Evolutionary conservation across 2,329 filamentous ascomycete species (phyloP), one percentile per base, ranked within the genome.

Genomic region (Colletotrichum tropicale): DNA sequence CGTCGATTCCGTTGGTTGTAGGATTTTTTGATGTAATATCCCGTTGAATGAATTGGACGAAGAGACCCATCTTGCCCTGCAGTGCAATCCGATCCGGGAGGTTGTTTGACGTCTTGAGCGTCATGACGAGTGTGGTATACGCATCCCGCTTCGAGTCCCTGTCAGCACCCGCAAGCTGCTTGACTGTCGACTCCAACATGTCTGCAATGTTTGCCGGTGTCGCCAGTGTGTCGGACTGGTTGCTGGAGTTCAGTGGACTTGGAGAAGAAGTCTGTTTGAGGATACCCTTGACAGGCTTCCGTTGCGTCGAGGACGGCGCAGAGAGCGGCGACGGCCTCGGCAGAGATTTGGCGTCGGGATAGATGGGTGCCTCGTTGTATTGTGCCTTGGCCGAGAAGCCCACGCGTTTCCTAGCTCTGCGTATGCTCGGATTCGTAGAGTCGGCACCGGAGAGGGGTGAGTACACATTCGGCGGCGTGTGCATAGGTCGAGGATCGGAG

Each of bases 161-260:
- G 78, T 96, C 94, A 34, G 92, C 88, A 26, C 94, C 93, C 48
- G 94, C 94, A 64, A 99, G 89, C 84, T 97, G 94, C 84, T 95
- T 93, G 43, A 95, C 90, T 7, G 95, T 92, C 1, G 95, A 98
- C 79, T 98, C 94, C 78, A 98, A 86, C 93, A 98, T 97, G 79
- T 92, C 92, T 78, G 91, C 90, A 73, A 98, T 92, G 52, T 91
- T 93, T 60, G 89, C 87, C 83, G 79, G 82, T 72, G 76, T 85
- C 77, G 81, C 78, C 52, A 80, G 76, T 30, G 88, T 74, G 85
- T 85, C 77, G 82, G 85, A 84, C 77, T 74, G 38, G 5, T 84
- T 77, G 30, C 82, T 81, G 12, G 84, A 83, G 80, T 86, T 84
- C 77, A 88, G 84, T 3, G 86, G 85, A 70, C 88, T 89, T 9